phyloP scores from a whole-genome alignment of 164 flowering plant genomes.

The Berberis thunbergii region DNA sequence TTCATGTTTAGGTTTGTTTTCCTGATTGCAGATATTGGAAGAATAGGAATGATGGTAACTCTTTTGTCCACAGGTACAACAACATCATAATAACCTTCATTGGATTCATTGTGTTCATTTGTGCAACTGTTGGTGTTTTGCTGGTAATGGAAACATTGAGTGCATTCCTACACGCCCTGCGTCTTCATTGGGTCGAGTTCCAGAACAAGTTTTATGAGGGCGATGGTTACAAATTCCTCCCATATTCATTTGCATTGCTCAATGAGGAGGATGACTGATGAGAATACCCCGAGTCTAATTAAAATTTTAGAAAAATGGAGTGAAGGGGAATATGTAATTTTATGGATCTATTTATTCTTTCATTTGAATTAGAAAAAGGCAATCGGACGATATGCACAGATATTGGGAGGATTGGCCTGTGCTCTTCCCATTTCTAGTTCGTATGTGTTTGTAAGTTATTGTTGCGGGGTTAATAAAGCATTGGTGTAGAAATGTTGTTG shows the following conservation, averaged over 20 bases:
- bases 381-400: neutral
- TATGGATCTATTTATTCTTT: neutral
- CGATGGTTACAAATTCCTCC: slow-evolving; percentile 86
- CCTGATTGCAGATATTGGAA: neutral
- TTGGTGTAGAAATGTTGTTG: no score
- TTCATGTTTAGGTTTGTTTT: neutral
- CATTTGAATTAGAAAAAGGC: neutral
- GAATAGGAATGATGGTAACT: neutral
- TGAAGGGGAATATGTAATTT: neutral
- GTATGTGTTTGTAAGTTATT: neutral
- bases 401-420: neutral
- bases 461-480: no score
- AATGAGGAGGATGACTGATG: slow-evolving; percentile 60
- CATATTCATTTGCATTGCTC: slow-evolving; percentile 55
- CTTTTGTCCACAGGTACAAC: slow-evolving; percentile 54
- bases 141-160: slow-evolving; percentile 97
- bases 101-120: slow-evolving; percentile 75
- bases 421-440: neutral
- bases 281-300: neutral
- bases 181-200: slow-evolving; percentile 99
- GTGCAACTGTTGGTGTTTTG: slow-evolving; percentile 87
- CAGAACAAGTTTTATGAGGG: slow-evolving; percentile 97
- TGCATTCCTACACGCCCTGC: slow-evolving; percentile 91
- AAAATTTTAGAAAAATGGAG: neutral
- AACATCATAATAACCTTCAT: slow-evolving; percentile 57